Evolutionary conservation across 2,329 filamentous ascomycete genomes (phyloP), one percentile per base, ranked within the genome.

Genomic region (Cladosporium oxysporum): DNA sequence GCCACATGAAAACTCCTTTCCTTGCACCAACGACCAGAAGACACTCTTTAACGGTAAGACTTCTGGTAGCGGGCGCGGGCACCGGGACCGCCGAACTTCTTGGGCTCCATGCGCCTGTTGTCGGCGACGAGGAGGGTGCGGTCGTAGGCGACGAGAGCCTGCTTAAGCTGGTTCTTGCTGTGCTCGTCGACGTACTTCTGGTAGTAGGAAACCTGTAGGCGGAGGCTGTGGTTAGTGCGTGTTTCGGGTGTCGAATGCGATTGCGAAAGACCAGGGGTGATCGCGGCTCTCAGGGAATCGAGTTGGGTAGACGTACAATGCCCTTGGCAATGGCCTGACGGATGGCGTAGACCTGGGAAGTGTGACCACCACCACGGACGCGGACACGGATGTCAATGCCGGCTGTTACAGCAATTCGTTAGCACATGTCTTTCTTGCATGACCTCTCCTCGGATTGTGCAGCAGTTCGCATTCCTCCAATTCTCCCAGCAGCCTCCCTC

Each of bases 131-230:
- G 91, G 75, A 99, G 90, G 81, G 93, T 96, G 80, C 93, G 90
- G 88, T 97, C 93, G 87, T 94, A 99, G 83, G 93, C 89, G 79
- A 94, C 91, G 76, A 99, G 90, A 75, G 92, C 91, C 85, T 94
- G 91, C 92, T 98, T 99, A 80, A 99, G 89, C 85, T 93, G 88
- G 90, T 98, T 97, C 91, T 99, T 99, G 87, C 91, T 92, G 91
- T 98, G 93, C 91, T 99, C 95, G 81, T 99, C 95, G 84, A 98
- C 92, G 86, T 90, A 99, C 89, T 99, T 97, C 87, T 97, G 94
- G 91, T 97, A 98, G 91, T 97, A 97, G 83, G 93, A 91, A 79
- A 96, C 79, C 78, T 80, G 73, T 63, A 57, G 61, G 61, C 35
- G 61, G 33, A 23, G 53, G 62, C n/a, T 66, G 33, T 58, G 47